Conservation (phyloP, 257 asterid genomes). For the Verbena officinalis region DNA sequence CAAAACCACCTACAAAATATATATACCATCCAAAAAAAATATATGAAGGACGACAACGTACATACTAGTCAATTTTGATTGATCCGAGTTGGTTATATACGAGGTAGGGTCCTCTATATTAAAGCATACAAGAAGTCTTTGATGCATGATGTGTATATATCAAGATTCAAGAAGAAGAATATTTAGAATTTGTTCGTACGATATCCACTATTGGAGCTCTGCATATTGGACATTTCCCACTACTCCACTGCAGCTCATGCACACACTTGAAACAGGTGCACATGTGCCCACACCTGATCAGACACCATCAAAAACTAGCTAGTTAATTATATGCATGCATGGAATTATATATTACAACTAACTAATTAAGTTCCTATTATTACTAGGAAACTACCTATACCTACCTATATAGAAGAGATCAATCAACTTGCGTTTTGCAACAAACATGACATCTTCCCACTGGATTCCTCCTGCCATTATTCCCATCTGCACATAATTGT, state of each 20-base stretch:
- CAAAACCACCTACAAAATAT: conserved; percentile 10
- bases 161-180: no score
- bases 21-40: background rate
- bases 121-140: conserved; percentile 44
- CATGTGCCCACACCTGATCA: conserved; percentile 71
- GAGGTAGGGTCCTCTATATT: no score
- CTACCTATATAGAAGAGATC: conserved; percentile 84
- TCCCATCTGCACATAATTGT: conserved; percentile 45
- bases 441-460: conserved; percentile 62
- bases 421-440: conserved; percentile 63
- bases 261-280: conserved; percentile 89
- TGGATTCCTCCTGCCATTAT: conserved; percentile 38
- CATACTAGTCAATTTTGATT: no score
- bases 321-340: no score
- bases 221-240: conserved; percentile 81
- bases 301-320: no score
- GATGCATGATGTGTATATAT: conserved; percentile 24
- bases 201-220: conserved; percentile 73
- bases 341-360: background rate
- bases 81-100: no score
- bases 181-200: conserved; percentile 49
- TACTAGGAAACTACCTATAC: no score
- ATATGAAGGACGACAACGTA: no score
- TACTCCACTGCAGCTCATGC: conserved; percentile 65
- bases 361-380: background rate